Evolutionary conservation across 371 early-diverging fungal species (phyloP).

Genomic region (Syncephalastrum sp.): DNA sequence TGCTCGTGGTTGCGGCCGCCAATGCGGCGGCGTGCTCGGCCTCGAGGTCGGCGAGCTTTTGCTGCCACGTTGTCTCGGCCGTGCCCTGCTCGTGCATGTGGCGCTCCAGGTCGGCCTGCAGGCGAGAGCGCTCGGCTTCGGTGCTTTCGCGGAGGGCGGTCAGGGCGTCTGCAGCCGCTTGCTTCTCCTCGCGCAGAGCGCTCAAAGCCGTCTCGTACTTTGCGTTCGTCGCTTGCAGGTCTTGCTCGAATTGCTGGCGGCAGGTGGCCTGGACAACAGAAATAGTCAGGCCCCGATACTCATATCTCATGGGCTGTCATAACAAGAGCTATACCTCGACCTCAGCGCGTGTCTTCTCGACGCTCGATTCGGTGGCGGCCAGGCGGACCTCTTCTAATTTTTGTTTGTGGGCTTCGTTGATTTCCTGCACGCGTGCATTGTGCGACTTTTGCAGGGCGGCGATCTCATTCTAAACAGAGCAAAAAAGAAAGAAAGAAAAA

Average conservation of each 20-base stretch:
- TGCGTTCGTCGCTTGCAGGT: conserved; percentile 5
- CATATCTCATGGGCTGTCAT: neutral
- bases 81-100: too few relatives aligned
- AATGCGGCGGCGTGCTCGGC: too few relatives aligned
- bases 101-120: too few relatives aligned
- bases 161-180: conserved; percentile 1
- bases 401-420: conserved; percentile 13
- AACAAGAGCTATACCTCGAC: conserved; percentile 5
- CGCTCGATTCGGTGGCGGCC: conserved; percentile 11
- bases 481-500: too few relatives aligned
- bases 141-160: conserved; percentile 1
- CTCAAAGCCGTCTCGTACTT: conserved; percentile 6
- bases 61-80: too few relatives aligned
- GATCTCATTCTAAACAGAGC: conserved; percentile 17
- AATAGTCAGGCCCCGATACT: neutral
- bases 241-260: conserved; percentile 12
- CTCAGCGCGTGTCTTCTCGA: conserved; percentile 13
- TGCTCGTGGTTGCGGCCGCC: too few relatives aligned
- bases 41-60: conserved; percentile 4
- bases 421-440: conserved; percentile 11
- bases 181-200: conserved; percentile 8
- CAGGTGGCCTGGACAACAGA: conserved; percentile 7
- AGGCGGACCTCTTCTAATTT: conserved; percentile 14
- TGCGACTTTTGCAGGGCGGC: conserved; percentile 15
- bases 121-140: too few relatives aligned